Evolutionary conservation across 2,329 filamentous ascomycete genomes (phyloP).

Genomic region (Incumbomyces delicatus): DNA sequence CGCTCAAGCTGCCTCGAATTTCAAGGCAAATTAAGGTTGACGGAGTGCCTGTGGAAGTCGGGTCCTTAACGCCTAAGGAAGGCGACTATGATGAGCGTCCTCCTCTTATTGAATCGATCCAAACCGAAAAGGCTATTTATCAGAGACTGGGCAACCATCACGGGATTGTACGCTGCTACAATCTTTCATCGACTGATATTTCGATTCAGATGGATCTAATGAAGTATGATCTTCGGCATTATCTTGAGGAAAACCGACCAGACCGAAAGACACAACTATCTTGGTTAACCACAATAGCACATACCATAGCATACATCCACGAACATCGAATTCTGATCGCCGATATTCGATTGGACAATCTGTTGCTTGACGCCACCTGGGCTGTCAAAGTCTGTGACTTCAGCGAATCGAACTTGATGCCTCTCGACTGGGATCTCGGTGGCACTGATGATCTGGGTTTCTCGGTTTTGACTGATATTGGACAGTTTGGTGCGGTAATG

Average conservation of each 20-base stretch:
- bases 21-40: conserved; percentile 13
- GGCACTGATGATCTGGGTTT: conserved; percentile 22
- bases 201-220: conserved; percentile 16
- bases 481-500: conserved; percentile 24
- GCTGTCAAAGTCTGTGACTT: conserved; percentile 25
- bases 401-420: conserved; percentile 21
- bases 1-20: conserved; percentile 17
- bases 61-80: conserved; percentile 11
- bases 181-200: conserved; percentile 5
- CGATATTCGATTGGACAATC: conserved; percentile 14
- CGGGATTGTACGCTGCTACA: conserved; percentile 10
- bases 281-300: conserved; percentile 13
- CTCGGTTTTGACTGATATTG: conserved; percentile 24
- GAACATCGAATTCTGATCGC: conserved; percentile 11
- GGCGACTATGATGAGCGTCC: conserved; percentile 15
- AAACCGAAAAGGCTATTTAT: conserved; percentile 13
- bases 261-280: conserved; percentile 6
- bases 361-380: conserved; percentile 17
- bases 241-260: conserved; percentile 8
- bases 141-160: neutral
- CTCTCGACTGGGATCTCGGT: conserved; percentile 21
- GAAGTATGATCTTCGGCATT: conserved; percentile 16
- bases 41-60: conserved; percentile 10
- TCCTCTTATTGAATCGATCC: conserved; percentile 11
- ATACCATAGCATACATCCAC: conserved; percentile 14